phyloP scores from a whole-genome alignment of 2,329 filamentous ascomycete genomes.

The Aspergillus candidus region DNA sequence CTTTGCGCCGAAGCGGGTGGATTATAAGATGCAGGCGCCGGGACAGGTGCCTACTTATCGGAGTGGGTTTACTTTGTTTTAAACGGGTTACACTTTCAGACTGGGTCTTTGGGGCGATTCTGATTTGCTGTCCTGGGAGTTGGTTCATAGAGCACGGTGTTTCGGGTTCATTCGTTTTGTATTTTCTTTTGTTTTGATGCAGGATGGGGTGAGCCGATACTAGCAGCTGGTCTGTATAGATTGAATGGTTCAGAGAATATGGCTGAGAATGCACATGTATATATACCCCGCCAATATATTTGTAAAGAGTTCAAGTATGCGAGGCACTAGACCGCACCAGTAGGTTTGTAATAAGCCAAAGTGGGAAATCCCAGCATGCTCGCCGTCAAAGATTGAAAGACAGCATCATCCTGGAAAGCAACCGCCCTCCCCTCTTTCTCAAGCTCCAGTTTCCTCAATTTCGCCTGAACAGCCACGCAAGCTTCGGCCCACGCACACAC shows the following conservation, averaged over 20 bases:
- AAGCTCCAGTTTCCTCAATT: conserved; percentile 30
- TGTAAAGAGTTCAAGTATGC: neutral
- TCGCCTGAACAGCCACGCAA: conserved; percentile 29
- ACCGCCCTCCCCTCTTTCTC: conserved; percentile 5
- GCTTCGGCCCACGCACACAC: conserved; percentile 39
- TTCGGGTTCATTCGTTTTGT: neutral
- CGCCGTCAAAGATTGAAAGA: conserved; percentile 16
- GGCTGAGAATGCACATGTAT: no score
- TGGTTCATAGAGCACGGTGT: neutral
- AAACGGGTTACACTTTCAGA: conserved; percentile 13
- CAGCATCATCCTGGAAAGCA: conserved; percentile 13
- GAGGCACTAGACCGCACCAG: conserved; percentile 12
- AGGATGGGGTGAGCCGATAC: no score
- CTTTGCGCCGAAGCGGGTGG: conserved; percentile 18
- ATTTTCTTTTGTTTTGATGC: neutral
- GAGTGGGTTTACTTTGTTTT: conserved; percentile 20
- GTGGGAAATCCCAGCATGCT: conserved; percentile 26
- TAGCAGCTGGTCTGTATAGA: no score
- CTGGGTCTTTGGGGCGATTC: neutral
- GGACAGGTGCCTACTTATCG: conserved; percentile 20
- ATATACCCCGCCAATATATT: no score
- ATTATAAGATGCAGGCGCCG: conserved; percentile 16
- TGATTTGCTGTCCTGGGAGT: neutral
- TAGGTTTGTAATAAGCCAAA: conserved; percentile 24
- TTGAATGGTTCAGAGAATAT: no score